Conservation (phyloP, 305 asterid species). For the Withania somnifera region DNA sequence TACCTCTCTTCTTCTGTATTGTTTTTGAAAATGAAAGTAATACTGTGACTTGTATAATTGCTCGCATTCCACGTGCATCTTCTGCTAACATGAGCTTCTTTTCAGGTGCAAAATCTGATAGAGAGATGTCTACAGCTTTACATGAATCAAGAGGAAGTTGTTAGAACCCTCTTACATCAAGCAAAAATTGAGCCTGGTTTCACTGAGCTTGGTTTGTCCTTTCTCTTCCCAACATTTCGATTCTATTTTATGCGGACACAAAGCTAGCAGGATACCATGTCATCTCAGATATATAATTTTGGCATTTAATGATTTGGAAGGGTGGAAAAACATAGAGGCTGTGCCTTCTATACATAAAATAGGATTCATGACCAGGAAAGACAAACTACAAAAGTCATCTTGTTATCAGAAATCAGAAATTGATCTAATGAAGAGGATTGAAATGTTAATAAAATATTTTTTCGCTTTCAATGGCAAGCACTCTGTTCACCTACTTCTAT, state of each 20-base stretch:
- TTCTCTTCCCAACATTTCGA: neutral
- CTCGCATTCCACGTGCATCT: neutral
- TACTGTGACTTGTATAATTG: slow-evolving; percentile 2
- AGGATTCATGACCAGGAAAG: neutral
- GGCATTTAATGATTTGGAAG: neutral
- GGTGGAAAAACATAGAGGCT: neutral
- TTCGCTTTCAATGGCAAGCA: neutral
- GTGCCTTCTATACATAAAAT: neutral
- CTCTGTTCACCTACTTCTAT: neutral
- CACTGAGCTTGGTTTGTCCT: slow-evolving; percentile 59
- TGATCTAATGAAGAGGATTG: neutral
- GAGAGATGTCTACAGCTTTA: slow-evolving; percentile 96
- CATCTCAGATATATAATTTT: neutral
- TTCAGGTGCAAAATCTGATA: slow-evolving; percentile 81
- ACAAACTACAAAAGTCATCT: neutral
- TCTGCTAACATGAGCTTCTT: neutral
- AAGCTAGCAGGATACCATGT: neutral
- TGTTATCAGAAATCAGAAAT: neutral
- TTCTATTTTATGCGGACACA: neutral
- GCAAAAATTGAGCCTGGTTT: slow-evolving; percentile 86
- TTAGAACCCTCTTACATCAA: slow-evolving; percentile 54
- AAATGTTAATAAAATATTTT: neutral
- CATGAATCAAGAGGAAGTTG: slow-evolving; percentile 77
- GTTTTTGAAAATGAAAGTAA: too few species aligned
- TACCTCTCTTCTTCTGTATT: too few species aligned